Percentiles rank a stretch among this genome's conserved stretches.
Evolutionary conservation across 306 rosid genomes (phyloP).

Genomic region (Acmispon strigosus): DNA sequence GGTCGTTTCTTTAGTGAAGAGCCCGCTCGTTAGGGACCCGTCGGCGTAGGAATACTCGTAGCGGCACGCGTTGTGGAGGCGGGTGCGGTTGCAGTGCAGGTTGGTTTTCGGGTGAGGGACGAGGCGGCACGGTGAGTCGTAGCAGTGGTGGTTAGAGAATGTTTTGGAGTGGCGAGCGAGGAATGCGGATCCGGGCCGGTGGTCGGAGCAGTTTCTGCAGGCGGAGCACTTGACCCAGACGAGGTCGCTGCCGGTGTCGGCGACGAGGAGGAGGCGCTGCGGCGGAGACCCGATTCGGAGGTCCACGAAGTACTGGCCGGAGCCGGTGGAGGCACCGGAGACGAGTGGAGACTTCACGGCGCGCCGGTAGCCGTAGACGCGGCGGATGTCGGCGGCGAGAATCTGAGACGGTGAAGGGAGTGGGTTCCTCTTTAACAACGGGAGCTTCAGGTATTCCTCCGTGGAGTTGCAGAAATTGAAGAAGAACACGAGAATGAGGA

Average conservation of each 20-base stretch:
- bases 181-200: slow-evolving; percentile 39
- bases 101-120: slow-evolving; percentile 37
- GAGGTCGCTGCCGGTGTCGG: slow-evolving; percentile 75
- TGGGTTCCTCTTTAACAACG: slow-evolving; percentile 37
- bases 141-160: slow-evolving; percentile 62
- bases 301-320: slow-evolving; percentile 69
- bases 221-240: slow-evolving; percentile 77
- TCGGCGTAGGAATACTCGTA: slow-evolving; percentile 64
- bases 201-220: slow-evolving; percentile 37
- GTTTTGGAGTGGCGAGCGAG: slow-evolving; percentile 57
- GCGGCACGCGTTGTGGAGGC: slow-evolving; percentile 55
- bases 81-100: slow-evolving; percentile 34
- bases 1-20: slow-evolving; percentile 56
- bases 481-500: background rate
- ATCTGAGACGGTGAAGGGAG: slow-evolving; percentile 35
- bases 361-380: slow-evolving; percentile 29
- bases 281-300: slow-evolving; percentile 66
- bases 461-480: background rate
- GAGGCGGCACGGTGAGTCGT: slow-evolving; percentile 40
- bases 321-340: slow-evolving; percentile 68
- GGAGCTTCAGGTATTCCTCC: slow-evolving; percentile 38
- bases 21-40: slow-evolving; percentile 48
- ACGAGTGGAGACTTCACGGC: slow-evolving; percentile 35
- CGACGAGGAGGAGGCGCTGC: slow-evolving; percentile 60
- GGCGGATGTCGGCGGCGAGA: slow-evolving; percentile 48